phyloP scores from a whole-genome alignment of 2,329 filamentous ascomycete species.

The Graphilbum fragrans region DNA sequence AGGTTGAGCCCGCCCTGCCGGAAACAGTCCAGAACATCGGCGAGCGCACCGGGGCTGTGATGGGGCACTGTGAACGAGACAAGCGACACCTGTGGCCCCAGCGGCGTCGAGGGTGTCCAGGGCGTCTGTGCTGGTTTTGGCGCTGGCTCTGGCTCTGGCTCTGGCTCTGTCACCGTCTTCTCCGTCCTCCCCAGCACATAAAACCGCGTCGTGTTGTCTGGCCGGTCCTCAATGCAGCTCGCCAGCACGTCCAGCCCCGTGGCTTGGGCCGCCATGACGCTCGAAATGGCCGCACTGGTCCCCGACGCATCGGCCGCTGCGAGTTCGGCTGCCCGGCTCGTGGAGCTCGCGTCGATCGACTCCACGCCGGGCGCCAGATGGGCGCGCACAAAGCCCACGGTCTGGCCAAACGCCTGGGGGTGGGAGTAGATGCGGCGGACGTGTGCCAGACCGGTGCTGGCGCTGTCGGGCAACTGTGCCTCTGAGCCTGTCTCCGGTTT shows the following conservation, averaged over 20 bases:
- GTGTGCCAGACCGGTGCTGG: slow-evolving; percentile 31
- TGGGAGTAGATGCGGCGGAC: slow-evolving; percentile 79
- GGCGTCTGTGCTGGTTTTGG: no score
- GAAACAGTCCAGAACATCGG: slow-evolving; percentile 71
- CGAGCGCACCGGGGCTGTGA: slow-evolving; percentile 65
- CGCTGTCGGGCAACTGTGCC: background rate
- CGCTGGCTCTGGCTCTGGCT: no score
- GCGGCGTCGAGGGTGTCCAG: background rate
- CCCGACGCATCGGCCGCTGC: slow-evolving; percentile 47
- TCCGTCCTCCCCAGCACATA: slow-evolving; percentile 53
- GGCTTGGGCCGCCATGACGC: slow-evolving; percentile 56
- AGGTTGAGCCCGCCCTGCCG: slow-evolving; percentile 62
- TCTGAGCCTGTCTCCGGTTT: background rate
- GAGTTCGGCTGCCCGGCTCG: slow-evolving; percentile 72
- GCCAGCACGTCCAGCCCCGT: slow-evolving; percentile 60
- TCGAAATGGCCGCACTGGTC: slow-evolving; percentile 65
- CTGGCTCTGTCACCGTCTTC: no score
- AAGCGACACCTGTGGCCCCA: slow-evolving; percentile 49
- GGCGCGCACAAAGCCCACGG: slow-evolving; percentile 57
- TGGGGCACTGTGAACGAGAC: slow-evolving; percentile 78
- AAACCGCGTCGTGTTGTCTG: slow-evolving; percentile 71
- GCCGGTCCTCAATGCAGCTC: slow-evolving; percentile 56
- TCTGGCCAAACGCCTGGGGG: slow-evolving; percentile 82
- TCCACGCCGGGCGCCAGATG: slow-evolving; percentile 58
- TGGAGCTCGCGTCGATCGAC: slow-evolving; percentile 72